A percentile compares a stretch with the other conserved stretches of the same genome.
Conservation (phyloP, 768 basidiomycete species). For the Pleurotus salmoneostramineus region DNA sequence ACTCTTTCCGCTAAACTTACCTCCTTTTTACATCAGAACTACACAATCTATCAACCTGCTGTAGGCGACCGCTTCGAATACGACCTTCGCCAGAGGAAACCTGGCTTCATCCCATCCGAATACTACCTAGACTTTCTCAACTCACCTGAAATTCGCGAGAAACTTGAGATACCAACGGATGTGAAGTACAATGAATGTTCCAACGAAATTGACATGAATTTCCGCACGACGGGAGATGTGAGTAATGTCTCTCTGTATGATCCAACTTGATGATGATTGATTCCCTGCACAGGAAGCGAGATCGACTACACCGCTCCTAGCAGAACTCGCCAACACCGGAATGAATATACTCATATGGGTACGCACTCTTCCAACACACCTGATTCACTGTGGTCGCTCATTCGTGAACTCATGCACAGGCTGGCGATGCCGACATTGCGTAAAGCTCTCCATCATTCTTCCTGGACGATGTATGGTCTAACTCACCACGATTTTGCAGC, state of each 20-base stretch:
- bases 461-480: neutral
- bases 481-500: slow-evolving; percentile 16
- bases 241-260: slow-evolving; percentile 10
- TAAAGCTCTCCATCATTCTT: slow-evolving; percentile 16
- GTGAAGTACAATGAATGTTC: slow-evolving; percentile 46
- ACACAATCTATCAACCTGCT: slow-evolving; percentile 46
- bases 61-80: slow-evolving; percentile 49
- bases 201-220: slow-evolving; percentile 32
- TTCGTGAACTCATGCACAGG: slow-evolving; percentile 19
- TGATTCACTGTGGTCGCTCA: neutral
- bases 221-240: slow-evolving; percentile 55
- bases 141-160: slow-evolving; percentile 9
- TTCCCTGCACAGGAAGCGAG: slow-evolving; percentile 40
- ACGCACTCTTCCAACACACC: neutral
- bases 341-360: slow-evolving; percentile 48
- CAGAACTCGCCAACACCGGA: slow-evolving; percentile 38
- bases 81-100: slow-evolving; percentile 55
- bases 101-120: slow-evolving; percentile 54
- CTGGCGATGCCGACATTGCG: slow-evolving; percentile 52
- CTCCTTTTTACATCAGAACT: too few species aligned
- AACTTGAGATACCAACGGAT: slow-evolving; percentile 40
- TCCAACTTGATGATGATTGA: neutral
- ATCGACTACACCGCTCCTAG: slow-evolving; percentile 30
- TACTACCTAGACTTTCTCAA: slow-evolving; percentile 47
- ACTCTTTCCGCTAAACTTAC: too few species aligned